Conservation (phyloP, 78 protist genomes). For the Polysphondylium violaceum region DNA sequence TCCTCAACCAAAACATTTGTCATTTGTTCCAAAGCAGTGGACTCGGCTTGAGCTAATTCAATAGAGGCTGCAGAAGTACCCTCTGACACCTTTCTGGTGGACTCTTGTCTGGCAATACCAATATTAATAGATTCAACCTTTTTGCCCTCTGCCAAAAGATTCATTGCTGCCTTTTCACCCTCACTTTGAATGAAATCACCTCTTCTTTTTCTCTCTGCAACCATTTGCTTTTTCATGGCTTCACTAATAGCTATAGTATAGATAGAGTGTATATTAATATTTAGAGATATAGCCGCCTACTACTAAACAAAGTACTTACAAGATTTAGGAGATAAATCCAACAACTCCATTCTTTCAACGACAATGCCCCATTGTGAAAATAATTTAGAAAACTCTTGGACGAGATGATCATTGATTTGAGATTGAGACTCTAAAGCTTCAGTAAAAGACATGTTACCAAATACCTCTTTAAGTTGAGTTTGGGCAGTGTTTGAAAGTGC, state of each 20-base stretch:
- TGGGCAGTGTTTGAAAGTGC: conserved; percentile 25
- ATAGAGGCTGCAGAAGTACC: conserved; percentile 8
- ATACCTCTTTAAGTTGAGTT: conserved; percentile 30
- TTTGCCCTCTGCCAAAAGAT: conserved; percentile 2
- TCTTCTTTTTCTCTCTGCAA: conserved; percentile 27
- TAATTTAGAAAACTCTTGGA: conserved; percentile 1
- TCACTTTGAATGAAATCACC: conserved; percentile 21
- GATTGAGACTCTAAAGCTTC: conserved; percentile 25
- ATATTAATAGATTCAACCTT: background rate
- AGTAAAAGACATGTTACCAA: conserved; percentile 23
- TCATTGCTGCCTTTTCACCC: conserved; percentile 11
- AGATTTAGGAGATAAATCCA: conserved; percentile 22
- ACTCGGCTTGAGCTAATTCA: conserved; percentile 30
- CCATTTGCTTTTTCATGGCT: conserved; percentile 38
- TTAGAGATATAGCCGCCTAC: too few species aligned
- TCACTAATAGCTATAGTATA: conserved; percentile 5
- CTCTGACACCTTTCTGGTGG: conserved; percentile 26
- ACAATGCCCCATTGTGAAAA: conserved; percentile 11
- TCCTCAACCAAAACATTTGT: conserved; percentile 5
- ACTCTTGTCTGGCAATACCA: conserved; percentile 28
- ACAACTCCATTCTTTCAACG: conserved; percentile 11
- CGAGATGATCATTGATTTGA: conserved; percentile 22
- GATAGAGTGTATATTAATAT: too few species aligned
- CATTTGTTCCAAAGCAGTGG: background rate
- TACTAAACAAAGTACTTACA: background rate